These are phyloP conservation scores for Moniliophthora roreri DNA, from an alignment of 1,284 basidiomycete genomes.

Conservation along the genomic window DNA sequence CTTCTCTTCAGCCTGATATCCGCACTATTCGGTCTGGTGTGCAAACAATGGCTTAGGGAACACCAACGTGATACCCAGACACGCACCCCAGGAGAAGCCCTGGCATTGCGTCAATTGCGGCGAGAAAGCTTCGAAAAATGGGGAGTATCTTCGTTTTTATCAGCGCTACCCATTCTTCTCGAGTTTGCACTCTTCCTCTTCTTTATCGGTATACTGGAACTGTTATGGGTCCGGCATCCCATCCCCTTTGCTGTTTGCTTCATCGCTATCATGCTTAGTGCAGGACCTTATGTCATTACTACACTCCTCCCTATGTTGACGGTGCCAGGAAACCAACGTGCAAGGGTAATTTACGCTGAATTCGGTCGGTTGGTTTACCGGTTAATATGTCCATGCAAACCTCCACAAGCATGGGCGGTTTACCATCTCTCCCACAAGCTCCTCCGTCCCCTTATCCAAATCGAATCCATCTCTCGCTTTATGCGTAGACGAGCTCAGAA, in stretches of 20 bases:
- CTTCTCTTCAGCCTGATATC: conserved; percentile 20
- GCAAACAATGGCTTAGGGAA: conserved; percentile 25
- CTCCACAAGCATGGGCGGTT: conserved; percentile 14
- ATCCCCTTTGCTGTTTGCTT: neutral
- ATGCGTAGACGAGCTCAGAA: too few relatives aligned
- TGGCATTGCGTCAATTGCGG: conserved; percentile 23
- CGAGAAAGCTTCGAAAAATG: conserved; percentile 26
- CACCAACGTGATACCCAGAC: conserved; percentile 16
- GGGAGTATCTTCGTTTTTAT: conserved; percentile 26
- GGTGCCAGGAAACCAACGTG: neutral
- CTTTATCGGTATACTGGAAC: conserved; percentile 26
- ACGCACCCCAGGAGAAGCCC: conserved; percentile 17
- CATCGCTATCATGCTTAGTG: neutral
- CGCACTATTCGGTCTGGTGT: conserved; percentile 21
- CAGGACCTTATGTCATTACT: neutral
- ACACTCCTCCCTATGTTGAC: neutral
- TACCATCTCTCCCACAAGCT: neutral
- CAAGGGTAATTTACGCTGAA: too few relatives aligned
- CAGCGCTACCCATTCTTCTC: conserved; percentile 27
- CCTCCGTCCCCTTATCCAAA: too few relatives aligned
- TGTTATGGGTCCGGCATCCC: conserved; percentile 13
- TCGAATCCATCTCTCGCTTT: too few relatives aligned
- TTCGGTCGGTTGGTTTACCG: neutral
- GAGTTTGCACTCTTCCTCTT: conserved; percentile 29
- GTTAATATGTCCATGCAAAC: conserved; percentile 13